Evolutionary conservation across 1,139 yeast genomes (phyloP).

Genomic region (Eremothecium sinecaudum): DNA sequence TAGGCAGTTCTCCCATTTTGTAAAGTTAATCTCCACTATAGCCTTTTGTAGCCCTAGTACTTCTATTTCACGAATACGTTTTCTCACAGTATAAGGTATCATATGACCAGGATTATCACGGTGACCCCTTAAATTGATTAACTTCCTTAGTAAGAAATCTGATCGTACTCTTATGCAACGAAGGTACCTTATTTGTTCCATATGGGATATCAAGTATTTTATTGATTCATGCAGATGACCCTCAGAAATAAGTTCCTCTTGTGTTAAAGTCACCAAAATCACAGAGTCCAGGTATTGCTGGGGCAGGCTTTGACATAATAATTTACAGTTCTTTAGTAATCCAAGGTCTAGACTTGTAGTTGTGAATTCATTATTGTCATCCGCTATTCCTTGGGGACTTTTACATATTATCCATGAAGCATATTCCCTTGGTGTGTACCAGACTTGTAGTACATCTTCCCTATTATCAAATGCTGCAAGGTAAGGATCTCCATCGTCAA

Average conservation of each 20-base stretch:
- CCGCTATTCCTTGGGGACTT: not conserved
- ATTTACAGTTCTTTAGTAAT: slow-evolving; percentile 16
- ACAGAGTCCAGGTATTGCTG: slow-evolving; percentile 10
- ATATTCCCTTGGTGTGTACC: slow-evolving; percentile 25
- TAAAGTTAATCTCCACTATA: slow-evolving; percentile 16
- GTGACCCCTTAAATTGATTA: slow-evolving; percentile 26
- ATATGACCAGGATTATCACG: slow-evolving; percentile 26
- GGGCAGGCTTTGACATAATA: slow-evolving; percentile 7
- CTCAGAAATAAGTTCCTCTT: slow-evolving; percentile 10
- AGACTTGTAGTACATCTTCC: slow-evolving; percentile 20
- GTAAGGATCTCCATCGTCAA: slow-evolving; percentile 13
- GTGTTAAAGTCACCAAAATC: slow-evolving; percentile 14
- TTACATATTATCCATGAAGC: slow-evolving; percentile 15
- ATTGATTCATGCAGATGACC: slow-evolving; percentile 5
- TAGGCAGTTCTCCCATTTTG: slow-evolving; percentile 25
- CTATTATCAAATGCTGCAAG: slow-evolving; percentile 19
- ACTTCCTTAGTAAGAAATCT: slow-evolving; percentile 16
- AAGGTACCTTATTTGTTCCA: slow-evolving; percentile 21
- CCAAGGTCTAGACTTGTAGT: slow-evolving; percentile 6
- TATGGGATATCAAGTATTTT: slow-evolving; percentile 10
- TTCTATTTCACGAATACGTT: slow-evolving; percentile 15
- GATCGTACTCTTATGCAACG: slow-evolving; percentile 16
- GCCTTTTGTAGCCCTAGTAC: slow-evolving; percentile 10
- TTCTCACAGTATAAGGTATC: slow-evolving; percentile 19
- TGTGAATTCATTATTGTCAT: slow-evolving; percentile 8